A percentile compares a stretch with the other conserved stretches of the same genome.
Conservation (phyloP, 2,329 filamentous ascomycete genomes). For the Trichoderma guizhouense region DNA sequence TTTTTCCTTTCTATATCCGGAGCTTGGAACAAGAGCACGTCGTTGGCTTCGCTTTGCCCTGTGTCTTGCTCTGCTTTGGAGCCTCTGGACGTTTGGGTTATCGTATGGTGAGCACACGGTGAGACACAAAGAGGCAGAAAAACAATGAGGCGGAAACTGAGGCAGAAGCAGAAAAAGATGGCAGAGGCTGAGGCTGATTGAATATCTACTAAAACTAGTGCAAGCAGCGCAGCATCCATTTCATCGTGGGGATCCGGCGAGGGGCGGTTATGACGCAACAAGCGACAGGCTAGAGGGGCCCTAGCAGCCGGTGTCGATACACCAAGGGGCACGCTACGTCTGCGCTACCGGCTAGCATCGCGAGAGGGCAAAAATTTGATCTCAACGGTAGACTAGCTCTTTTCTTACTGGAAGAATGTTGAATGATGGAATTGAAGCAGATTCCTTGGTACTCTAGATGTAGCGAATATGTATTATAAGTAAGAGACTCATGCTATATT, state of each 20-base stretch:
- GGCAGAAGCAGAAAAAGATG: neutral
- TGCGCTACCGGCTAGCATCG: constrained; percentile 1
- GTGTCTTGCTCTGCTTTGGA: neutral
- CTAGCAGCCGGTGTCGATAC: constrained; percentile 7
- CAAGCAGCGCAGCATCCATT: neutral
- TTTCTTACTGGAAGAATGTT: neutral
- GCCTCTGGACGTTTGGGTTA: neutral
- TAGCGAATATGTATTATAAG: no score
- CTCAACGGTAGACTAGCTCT: no score
- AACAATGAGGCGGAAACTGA: neutral
- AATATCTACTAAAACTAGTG: neutral
- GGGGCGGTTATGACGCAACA: constrained; percentile 23
- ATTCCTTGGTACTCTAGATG: no score
- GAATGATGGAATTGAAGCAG: no score
- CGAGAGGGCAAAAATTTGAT: neutral
- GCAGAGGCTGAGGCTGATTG: constrained; percentile 11
- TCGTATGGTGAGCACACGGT: neutral
- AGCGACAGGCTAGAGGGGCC: neutral
- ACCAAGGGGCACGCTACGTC: constrained; percentile 11
- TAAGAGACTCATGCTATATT: neutral
- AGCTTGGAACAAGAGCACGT: neutral
- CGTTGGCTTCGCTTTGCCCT: neutral
- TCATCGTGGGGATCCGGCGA: constrained; percentile 18
- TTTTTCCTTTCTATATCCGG: neutral
- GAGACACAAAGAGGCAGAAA: neutral